Evolutionary conservation across 768 basidiomycete species (phyloP).

Genomic region (Lentinus tigrinus): DNA sequence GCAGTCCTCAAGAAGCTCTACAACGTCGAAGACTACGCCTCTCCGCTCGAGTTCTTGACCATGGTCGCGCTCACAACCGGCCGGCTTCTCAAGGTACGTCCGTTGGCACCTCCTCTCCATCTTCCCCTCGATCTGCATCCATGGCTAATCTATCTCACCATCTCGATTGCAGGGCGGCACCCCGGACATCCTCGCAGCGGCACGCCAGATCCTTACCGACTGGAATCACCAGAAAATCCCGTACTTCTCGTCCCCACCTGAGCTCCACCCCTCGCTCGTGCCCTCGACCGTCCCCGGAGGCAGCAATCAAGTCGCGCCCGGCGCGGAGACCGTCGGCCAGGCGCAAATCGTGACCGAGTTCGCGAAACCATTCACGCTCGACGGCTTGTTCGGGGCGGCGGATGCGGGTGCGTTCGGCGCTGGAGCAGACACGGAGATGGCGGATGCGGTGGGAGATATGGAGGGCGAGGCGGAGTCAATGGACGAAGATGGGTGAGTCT

Average conservation of each 20-base stretch:
- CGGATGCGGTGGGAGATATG: conserved; percentile 29
- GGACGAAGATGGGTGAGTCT: conserved; percentile 40
- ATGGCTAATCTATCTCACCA: neutral
- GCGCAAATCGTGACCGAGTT: conserved; percentile 73
- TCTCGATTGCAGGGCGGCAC: conserved; percentile 68
- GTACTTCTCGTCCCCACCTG: conserved; percentile 80
- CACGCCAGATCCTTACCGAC: conserved; percentile 79
- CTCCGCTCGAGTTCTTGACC: conserved; percentile 82
- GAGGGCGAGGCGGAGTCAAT: conserved; percentile 31
- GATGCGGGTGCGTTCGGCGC: conserved; percentile 76
- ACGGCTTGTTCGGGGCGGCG: conserved; percentile 76
- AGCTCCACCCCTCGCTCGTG: conserved; percentile 73
- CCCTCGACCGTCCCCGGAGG: conserved; percentile 45
- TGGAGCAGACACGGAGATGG: conserved; percentile 28
- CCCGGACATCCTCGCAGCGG: conserved; percentile 81
- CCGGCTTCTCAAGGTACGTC: conserved; percentile 74
- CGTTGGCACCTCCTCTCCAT: too few species aligned
- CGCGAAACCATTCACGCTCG: conserved; percentile 78
- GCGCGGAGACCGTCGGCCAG: conserved; percentile 78
- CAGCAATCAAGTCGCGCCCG: conserved; percentile 52
- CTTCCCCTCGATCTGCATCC: neutral
- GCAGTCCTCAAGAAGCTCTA: conserved; percentile 83
- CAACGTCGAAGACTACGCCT: conserved; percentile 70
- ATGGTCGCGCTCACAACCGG: conserved; percentile 85
- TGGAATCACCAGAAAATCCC: conserved; percentile 98